Evolutionary conservation across 2,329 filamentous ascomycete genomes (phyloP).

Genomic region (Cladophialophora carrionii): DNA sequence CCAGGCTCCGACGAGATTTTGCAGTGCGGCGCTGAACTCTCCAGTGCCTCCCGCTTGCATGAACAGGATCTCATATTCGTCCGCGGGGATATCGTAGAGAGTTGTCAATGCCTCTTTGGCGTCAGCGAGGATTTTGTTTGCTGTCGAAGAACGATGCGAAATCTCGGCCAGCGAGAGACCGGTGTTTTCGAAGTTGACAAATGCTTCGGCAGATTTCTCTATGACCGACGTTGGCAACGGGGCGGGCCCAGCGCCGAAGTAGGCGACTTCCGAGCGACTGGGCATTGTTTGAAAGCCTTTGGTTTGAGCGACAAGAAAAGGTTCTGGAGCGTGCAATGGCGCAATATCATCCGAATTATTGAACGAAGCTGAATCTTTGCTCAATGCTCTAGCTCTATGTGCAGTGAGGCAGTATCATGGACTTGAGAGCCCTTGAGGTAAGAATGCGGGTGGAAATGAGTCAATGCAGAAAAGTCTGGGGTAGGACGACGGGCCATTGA

Average conservation of each 20-base stretch:
- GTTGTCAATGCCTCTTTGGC: conserved; percentile 73
- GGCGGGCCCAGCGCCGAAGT: conserved; percentile 92
- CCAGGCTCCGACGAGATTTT: conserved; percentile 84
- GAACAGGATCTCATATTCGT: conserved; percentile 85
- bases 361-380: background rate
- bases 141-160: conserved; percentile 80
- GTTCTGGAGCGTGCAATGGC: background rate
- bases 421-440: background rate
- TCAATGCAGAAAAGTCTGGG: background rate
- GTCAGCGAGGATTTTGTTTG: conserved; percentile 75
- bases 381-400: background rate
- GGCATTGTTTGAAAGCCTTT: conserved; percentile 58
- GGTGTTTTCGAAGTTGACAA: conserved; percentile 78
- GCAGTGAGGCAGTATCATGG: background rate
- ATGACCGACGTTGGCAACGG: conserved; percentile 79
- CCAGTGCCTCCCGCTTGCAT: conserved; percentile 86
- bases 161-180: conserved; percentile 89
- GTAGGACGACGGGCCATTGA: background rate
- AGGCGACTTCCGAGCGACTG: conserved; percentile 72
- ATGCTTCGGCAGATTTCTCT: conserved; percentile 72
- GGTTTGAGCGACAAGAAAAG: background rate
- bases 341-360: background rate
- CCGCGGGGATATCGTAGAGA: conserved; percentile 75
- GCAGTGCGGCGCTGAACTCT: conserved; percentile 79
- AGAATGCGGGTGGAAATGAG: background rate